Evolutionary conservation across 257 asterid species (phyloP), one percentile per base, ranked within the genome.

Genomic region (Solanum corneliomulleri): DNA sequence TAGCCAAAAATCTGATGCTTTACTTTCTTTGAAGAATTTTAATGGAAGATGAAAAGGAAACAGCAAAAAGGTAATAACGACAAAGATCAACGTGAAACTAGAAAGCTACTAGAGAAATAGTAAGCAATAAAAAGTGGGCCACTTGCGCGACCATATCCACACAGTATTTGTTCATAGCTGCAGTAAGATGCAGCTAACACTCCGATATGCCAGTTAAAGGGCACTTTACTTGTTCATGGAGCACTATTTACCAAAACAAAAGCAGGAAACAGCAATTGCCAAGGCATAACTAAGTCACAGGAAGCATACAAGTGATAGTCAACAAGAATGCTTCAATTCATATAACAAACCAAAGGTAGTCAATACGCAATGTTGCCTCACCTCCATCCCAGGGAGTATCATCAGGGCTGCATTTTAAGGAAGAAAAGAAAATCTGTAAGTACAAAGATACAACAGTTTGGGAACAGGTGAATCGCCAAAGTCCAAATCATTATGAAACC

Each of bases 351-450:
- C 37, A 80, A 80, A 49, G 85, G 69, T 80, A 49, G 42, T 29
- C 66, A 45, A 10, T 27, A 11, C 11, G 20, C 27, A 80, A 49
- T 58, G 62, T 29, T 80, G 68, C 10, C 94, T 91, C 90, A 96
- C 98, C 98, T 94, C 98, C 98, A 91, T 94, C 98, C 98, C 98
- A 94, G 37, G 98, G 96, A 69, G 98, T 96, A 47, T 96, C 98
- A 85, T 96, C 96, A 6, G 98, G 98, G 39, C 98, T 94, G 94
- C 93, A 94, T 88, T 74, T 25, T 6, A 80, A 70, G 76, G 35
- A 45, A 58, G 3, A 76, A 84, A 47, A 42, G 20, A 49, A 11
- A 29, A 49, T n/a, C 6, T 80, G 62, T 80, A 29, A 80, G 49
- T 11, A 42, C 31, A 5, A 58, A 23, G n/a, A 75, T 21, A 69